A percentile compares a stretch with the other conserved stretches of the same genome.
Evolutionary conservation across 78 protist species (phyloP).

Genomic region (Parvularia atlantis): DNA sequence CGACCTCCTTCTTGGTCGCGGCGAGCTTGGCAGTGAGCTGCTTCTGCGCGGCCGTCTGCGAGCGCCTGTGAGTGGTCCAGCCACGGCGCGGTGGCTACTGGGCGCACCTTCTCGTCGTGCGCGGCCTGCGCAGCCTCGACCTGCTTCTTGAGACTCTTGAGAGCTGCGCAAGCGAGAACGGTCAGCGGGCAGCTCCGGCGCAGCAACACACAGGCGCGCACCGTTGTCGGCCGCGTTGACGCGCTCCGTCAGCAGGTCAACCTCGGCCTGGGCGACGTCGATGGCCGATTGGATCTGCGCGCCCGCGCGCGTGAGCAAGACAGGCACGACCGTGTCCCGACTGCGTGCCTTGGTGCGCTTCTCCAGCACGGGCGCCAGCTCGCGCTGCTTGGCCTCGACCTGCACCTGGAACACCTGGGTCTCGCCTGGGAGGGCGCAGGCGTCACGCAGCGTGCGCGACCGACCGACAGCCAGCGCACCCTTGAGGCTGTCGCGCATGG

Average conservation of each 20-base stretch:
- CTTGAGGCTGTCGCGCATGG: slow-evolving; percentile 28
- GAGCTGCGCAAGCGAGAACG: no score
- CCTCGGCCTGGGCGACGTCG: slow-evolving; percentile 41
- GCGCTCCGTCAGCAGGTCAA: slow-evolving; percentile 28
- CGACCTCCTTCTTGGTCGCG: slow-evolving; percentile 14
- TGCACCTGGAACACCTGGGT: slow-evolving; percentile 37
- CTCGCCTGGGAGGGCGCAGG: slow-evolving; percentile 8
- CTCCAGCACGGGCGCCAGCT: slow-evolving; percentile 44
- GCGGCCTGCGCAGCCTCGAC: background rate
- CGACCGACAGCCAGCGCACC: background rate
- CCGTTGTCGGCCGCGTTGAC: no score
- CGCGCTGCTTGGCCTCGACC: slow-evolving; percentile 61
- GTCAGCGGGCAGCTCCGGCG: no score
- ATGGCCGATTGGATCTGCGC: slow-evolving; percentile 19
- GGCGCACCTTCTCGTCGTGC: background rate
- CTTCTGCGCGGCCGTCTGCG: background rate
- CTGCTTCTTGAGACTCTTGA: no score
- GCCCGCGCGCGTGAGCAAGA: no score
- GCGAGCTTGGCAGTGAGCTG: background rate
- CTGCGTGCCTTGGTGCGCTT: no score
- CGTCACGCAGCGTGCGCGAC: background rate
- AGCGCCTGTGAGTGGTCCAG: no score
- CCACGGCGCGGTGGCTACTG: no score
- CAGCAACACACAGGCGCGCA: no score
- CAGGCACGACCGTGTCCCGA: no score